Evolutionary conservation across 805 yeast genomes (phyloP).

Genomic region (Starmerella bombi): DNA sequence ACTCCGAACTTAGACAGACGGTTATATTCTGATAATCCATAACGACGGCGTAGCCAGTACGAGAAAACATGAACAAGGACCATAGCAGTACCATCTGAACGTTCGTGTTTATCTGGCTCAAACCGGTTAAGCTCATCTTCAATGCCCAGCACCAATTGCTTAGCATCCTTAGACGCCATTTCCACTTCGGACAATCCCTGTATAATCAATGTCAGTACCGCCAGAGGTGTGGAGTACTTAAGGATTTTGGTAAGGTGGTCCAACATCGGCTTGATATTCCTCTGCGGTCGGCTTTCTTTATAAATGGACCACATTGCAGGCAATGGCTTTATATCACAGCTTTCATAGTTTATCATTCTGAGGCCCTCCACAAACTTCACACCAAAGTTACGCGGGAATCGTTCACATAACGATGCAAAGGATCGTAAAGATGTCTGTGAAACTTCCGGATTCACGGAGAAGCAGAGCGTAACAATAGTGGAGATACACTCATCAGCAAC

Average conservation of each 20-base stretch:
- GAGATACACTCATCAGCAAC: slow-evolving; percentile 14
- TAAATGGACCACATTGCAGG: slow-evolving; percentile 3
- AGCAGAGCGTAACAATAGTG: slow-evolving; percentile 6
- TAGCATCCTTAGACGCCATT: slow-evolving; percentile 10
- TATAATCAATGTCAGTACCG: slow-evolving; percentile 1
- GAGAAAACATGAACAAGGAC: slow-evolving; percentile 6
- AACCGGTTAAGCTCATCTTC: slow-evolving; percentile 6
- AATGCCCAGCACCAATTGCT: neutral
- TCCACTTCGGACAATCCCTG: slow-evolving; percentile 3
- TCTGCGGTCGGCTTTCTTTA: neutral
- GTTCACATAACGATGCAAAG: slow-evolving; percentile 2
- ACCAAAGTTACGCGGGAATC: slow-evolving; percentile 8
- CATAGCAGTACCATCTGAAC: neutral
- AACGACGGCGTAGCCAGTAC: slow-evolving; percentile 12
- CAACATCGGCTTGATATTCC: slow-evolving; percentile 2
- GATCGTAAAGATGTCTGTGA: slow-evolving; percentile 11
- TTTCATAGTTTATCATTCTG: neutral
- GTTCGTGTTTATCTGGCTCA: slow-evolving; percentile 3
- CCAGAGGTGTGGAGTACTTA: neutral
- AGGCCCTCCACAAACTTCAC: slow-evolving; percentile 11
- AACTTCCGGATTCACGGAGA: slow-evolving; percentile 4
- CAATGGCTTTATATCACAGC: neutral
- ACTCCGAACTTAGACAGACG: neutral
- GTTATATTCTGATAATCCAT: slow-evolving; percentile 4
- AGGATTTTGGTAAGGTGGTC: slow-evolving; percentile 3